Base-by-base conservation (phyloP, 192 early-diverging fungal species). In the Podila epicladia region DNA sequence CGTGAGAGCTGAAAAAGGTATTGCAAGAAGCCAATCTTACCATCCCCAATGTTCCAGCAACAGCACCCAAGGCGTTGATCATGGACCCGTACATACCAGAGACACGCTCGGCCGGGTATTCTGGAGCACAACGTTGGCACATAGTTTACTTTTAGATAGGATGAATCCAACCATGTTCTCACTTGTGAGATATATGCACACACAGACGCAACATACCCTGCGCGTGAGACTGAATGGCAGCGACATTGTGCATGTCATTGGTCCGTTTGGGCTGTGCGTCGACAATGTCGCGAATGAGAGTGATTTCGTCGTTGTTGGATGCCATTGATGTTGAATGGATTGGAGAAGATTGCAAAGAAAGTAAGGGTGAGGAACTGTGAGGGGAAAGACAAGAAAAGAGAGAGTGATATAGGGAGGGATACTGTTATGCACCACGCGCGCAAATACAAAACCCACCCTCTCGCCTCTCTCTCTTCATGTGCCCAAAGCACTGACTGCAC, bases 11-110 rank as follows among this genome's bases (percentile, higher is more conserved):
- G 24, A 24, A 55, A 55, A 55, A 24, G 22, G 53, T 0, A 1
- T 7, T 55, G 20, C 51, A 53, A 53, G 24, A 55, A n/a, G n/a
- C 8, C 53, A 55, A 20, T 9, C 68, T 62, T 71, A 78, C 75
- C 76, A 72, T 79, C 24, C 76, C 76, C 49, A 72, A 22, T 26
- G 76, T 38, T 22, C 76, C 76, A 20, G 63, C 57, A 20, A 57
- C 28, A 5, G 50, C 49, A 45, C 76, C 76, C 62, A 79, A 64
- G 20, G 70, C 48, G 24, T 79, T 79, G 51, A 79, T 62, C 76
- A 79, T 79, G 2, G 76, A 58, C 0, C 76, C 76, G 12, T 79
- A 79, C 12, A 79, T 58, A 28, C 76, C 76, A 59, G 64, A 61
- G 53, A 79, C 65, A 11, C 76, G 64, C 33, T 79, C 69, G 2